A percentile compares a stretch with the other conserved stretches of the same genome.
These are phyloP conservation scores for Boletus bicolor DNA, from an alignment of 768 basidiomycete species.

Conservation along the genomic window DNA sequence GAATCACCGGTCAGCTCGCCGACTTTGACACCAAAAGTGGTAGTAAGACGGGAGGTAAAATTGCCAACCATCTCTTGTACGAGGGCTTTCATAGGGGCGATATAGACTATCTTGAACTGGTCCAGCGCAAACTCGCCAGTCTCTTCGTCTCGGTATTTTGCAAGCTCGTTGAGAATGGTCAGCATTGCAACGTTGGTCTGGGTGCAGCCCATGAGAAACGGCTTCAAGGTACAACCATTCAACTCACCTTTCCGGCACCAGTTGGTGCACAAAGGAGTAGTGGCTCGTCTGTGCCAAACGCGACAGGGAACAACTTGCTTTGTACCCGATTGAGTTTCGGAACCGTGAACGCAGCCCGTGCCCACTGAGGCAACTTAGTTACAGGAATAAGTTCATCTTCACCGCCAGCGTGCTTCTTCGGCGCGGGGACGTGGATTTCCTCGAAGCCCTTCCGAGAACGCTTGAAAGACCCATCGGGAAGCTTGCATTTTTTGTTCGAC, in stretches of 20 bases:
- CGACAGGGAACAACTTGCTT: constrained; percentile 88
- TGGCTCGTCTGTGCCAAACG: constrained; percentile 93
- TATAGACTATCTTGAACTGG: constrained; percentile 94
- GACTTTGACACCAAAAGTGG: constrained; percentile 71
- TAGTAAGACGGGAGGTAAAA: constrained; percentile 70
- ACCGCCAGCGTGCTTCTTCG: constrained; percentile 66
- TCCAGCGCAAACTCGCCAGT: constrained; percentile 82
- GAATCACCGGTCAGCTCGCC: constrained; percentile 96
- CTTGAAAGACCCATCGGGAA: constrained; percentile 97
- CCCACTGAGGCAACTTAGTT: constrained; percentile 77
- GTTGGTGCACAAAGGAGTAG: constrained; percentile 96
- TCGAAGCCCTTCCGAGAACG: constrained; percentile 95
- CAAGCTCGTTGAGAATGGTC: constrained; percentile 86
- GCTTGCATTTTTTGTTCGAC: constrained; percentile 98
- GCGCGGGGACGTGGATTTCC: constrained; percentile 95
- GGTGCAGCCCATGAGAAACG: constrained; percentile 11
- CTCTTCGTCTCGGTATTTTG: constrained; percentile 80
- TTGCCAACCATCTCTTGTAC: constrained; percentile 99
- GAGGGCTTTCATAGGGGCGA: constrained; percentile 99
- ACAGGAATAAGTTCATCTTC: constrained; percentile 73
- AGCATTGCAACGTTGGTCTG: constrained; percentile 99
- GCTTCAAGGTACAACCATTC: background rate
- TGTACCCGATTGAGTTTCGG: constrained; percentile 86
- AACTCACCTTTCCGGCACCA: constrained; percentile 93
- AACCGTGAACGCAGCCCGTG: constrained; percentile 80